Percentiles rank a stretch among this genome's conserved stretches.
Evolutionary conservation across 2,329 filamentous ascomycete species (phyloP).

Genomic region (Colletotrichum abscissum): DNA sequence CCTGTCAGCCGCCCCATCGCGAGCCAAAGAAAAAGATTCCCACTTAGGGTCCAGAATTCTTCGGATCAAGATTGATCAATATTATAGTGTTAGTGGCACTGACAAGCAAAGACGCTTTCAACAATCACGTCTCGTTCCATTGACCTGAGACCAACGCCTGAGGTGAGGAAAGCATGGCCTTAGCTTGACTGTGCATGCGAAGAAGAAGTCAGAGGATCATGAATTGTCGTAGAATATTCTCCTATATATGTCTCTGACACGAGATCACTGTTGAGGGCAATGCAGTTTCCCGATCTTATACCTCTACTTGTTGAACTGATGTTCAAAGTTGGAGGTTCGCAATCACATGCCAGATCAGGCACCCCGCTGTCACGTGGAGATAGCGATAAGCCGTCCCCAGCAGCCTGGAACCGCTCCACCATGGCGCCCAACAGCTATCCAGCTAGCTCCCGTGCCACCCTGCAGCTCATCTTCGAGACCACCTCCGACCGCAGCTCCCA

Average conservation of each 20-base stretch:
- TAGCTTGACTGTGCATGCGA: neutral
- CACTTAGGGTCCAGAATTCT: neutral
- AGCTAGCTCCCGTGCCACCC: conserved; percentile 23
- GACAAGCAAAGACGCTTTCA: neutral
- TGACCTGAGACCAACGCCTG: neutral
- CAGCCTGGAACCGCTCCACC: conserved; percentile 21
- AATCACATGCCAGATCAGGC: conserved; percentile 31
- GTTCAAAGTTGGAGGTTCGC: neutral
- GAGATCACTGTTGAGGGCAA: neutral
- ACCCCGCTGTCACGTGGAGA: conserved; percentile 31
- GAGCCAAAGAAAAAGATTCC: neutral
- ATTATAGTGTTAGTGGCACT: neutral
- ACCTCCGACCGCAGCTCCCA: conserved; percentile 1
- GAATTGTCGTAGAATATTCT: neutral
- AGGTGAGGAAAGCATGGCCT: neutral
- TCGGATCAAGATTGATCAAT: neutral
- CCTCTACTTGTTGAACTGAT: neutral
- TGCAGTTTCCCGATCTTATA: neutral
- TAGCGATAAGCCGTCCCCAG: conserved; percentile 33
- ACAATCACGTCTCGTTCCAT: neutral
- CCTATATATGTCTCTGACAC: too few species aligned
- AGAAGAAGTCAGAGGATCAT: neutral
- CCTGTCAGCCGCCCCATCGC: neutral
- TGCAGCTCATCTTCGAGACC: conserved; percentile 25
- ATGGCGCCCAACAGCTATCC: conserved; percentile 25